Evolutionary conservation across 371 early-diverging fungal genomes (phyloP).

Genomic region (Mucor mucedo): DNA sequence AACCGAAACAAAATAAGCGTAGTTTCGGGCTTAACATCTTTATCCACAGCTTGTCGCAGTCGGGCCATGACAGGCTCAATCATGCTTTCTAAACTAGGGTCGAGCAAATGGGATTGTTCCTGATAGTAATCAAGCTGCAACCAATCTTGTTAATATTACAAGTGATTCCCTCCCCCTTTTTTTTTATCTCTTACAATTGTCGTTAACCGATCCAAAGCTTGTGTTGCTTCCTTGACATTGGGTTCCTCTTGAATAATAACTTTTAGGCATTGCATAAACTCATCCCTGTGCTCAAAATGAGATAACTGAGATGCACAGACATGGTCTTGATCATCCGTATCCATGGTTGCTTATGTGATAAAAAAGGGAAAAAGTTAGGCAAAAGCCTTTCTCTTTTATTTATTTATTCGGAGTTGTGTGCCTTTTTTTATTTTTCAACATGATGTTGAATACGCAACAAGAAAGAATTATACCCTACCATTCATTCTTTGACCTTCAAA

Average conservation of each 20-base stretch:
- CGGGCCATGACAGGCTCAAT: conserved; percentile 67
- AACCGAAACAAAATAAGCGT: conserved; percentile 55
- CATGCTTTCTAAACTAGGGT: conserved; percentile 80
- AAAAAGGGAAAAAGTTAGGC: not conserved
- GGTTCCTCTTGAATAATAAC: conserved; percentile 3
- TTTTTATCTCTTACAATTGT: conserved; percentile 29
- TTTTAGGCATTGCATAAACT: conserved; percentile 17
- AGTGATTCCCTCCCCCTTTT: too few relatives aligned
- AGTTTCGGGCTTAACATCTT: conserved; percentile 7
- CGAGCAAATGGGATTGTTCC: conserved; percentile 88
- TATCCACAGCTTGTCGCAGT: conserved; percentile 56
- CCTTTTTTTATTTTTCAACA: not conserved
- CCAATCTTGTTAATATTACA: not conserved
- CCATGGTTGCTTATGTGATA: conserved; percentile 6
- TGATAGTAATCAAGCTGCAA: conserved; percentile 76
- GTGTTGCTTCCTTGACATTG: conserved; percentile 6
- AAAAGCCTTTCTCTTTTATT: not conserved
- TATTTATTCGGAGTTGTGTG: not conserved
- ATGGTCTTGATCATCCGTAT: conserved; percentile 20
- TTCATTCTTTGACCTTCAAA: conserved; percentile 50
- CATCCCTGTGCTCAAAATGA: conserved; percentile 49
- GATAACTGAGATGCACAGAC: conserved; percentile 34
- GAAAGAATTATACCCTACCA: conserved; percentile 22
- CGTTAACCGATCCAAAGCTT: conserved; percentile 27
- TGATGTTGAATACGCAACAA: conserved; percentile 14